Percentiles rank a stretch among this genome's conserved stretches.
These are phyloP conservation scores for Paramicrosporidium saccamoebae DNA, from an alignment of 371 early-diverging fungal species.

Conservation along the genomic window DNA sequence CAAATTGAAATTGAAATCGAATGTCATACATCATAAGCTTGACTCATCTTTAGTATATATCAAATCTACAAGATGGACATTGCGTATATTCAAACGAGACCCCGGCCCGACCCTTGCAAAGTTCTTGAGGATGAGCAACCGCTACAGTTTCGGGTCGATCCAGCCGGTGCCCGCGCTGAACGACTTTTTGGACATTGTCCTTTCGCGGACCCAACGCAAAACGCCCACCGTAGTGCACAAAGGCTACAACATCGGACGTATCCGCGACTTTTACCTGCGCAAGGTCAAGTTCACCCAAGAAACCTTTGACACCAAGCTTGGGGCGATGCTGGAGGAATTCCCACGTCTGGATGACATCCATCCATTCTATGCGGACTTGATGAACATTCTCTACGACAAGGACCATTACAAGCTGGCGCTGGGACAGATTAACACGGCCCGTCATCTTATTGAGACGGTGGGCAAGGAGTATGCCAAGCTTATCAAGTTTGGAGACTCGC, in stretches of 20 bases:
- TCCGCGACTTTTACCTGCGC: constrained; percentile 96
- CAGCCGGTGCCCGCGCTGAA: constrained; percentile 70
- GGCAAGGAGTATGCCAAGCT: constrained; percentile 92
- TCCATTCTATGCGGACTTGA: constrained; percentile 98
- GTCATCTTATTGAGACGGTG: constrained; percentile 73
- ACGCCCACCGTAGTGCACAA: constrained; percentile 97
- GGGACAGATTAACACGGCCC: constrained; percentile 93
- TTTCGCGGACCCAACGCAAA: constrained; percentile 96
- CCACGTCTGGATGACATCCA: constrained; percentile 98
- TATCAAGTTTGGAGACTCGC: constrained; percentile 96
- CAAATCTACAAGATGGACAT: no score
- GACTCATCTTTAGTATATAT: no score
- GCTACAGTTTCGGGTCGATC: constrained; percentile 93
- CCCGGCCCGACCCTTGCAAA: no score
- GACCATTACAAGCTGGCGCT: constrained; percentile 99
- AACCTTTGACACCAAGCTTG: constrained; percentile 80
- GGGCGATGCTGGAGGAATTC: constrained; percentile 75
- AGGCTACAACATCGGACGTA: constrained; percentile 77
- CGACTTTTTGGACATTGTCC: constrained; percentile 92
- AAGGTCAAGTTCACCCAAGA: constrained; percentile 98
- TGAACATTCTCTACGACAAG: constrained; percentile 99
- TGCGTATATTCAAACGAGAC: no score
- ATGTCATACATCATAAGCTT: no score
- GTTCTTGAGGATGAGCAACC: constrained; percentile 11
- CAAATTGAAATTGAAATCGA: no score